Percentiles rank a stretch among this genome's conserved stretches.
Conservation (phyloP, 768 basidiomycete species). For the Leucogyrophana mollusca region DNA sequence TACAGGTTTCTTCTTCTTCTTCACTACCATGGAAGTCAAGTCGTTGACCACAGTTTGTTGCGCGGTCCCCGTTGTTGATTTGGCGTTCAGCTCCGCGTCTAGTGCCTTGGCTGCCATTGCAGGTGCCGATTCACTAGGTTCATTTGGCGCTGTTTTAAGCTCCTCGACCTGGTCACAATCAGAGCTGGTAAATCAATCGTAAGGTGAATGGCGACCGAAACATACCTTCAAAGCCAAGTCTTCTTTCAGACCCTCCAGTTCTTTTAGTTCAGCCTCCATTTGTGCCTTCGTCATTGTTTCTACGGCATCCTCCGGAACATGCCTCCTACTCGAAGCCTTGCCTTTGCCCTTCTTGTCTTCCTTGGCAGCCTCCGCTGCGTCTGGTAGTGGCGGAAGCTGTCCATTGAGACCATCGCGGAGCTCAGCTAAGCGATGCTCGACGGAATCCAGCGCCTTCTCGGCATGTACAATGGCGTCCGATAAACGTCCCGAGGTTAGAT, state of each 20-base stretch:
- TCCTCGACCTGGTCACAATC: conserved; percentile 71
- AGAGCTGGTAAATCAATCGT: neutral
- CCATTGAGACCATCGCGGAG: conserved; percentile 47
- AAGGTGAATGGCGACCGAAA: neutral
- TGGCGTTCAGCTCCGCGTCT: conserved; percentile 65
- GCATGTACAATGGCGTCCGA: conserved; percentile 81
- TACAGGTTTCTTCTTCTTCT: conserved; percentile 69
- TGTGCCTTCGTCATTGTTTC: conserved; percentile 70
- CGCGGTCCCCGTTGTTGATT: conserved; percentile 30
- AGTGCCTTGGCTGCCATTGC: conserved; percentile 69
- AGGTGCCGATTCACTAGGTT: conserved; percentile 58
- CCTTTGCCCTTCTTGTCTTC: conserved; percentile 67
- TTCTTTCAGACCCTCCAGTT: conserved; percentile 69
- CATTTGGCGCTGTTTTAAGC: conserved; percentile 76
- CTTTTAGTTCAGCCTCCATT: conserved; percentile 77
- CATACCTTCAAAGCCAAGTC: conserved; percentile 83
- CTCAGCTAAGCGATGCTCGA: conserved; percentile 65
- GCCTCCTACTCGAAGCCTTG: conserved; percentile 46
- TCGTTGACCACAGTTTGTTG: conserved; percentile 63
- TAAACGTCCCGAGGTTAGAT: conserved; percentile 83
- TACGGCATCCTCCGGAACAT: conserved; percentile 32
- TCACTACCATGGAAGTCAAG: conserved; percentile 80
- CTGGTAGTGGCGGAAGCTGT: conserved; percentile 32
- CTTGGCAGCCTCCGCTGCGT: conserved; percentile 20
- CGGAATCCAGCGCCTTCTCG: conserved; percentile 75